Conservation (phyloP, 768 basidiomycete species). For the Hortiboletus campestris region DNA sequence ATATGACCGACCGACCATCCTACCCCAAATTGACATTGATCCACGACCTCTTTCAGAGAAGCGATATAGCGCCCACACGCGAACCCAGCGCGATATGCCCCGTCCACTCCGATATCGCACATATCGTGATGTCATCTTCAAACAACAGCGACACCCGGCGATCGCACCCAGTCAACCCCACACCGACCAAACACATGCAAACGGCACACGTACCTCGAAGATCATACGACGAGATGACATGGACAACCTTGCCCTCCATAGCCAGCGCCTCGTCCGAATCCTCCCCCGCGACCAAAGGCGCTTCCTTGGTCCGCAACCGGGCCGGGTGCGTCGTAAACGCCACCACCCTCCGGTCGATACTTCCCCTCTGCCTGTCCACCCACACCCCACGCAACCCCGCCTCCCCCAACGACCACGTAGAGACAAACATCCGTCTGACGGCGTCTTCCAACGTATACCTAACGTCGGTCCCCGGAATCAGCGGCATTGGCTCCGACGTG, state of each 20-base stretch:
- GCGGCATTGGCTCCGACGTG: neutral
- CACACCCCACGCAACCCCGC: constrained; percentile 25
- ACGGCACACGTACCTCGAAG: constrained; percentile 25
- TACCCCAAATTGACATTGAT: too few relatives aligned
- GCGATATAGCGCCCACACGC: constrained; percentile 33
- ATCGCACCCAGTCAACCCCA: neutral
- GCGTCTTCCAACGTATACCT: neutral
- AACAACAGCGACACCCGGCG: neutral
- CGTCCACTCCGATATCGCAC: constrained; percentile 45
- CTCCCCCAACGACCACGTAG: constrained; percentile 18
- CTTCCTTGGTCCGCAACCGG: neutral
- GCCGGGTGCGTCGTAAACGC: constrained; percentile 21
- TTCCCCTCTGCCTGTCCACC: constrained; percentile 20
- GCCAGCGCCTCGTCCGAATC: neutral
- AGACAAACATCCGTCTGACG: constrained; percentile 9
- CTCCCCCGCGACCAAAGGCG: neutral
- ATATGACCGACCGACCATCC: too few relatives aligned
- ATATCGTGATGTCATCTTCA: constrained; percentile 45
- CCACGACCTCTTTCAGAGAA: constrained; percentile 11
- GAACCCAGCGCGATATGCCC: constrained; percentile 45
- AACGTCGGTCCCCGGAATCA: neutral
- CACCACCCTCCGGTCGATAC: constrained; percentile 19
- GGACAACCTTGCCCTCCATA: constrained; percentile 14
- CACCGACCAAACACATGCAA: neutral
- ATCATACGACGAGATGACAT: constrained; percentile 26